Evolutionary conservation across 768 basidiomycete genomes (phyloP), one percentile per base, ranked within the genome.

Genomic region (Rhodotorula taiwanensis): DNA sequence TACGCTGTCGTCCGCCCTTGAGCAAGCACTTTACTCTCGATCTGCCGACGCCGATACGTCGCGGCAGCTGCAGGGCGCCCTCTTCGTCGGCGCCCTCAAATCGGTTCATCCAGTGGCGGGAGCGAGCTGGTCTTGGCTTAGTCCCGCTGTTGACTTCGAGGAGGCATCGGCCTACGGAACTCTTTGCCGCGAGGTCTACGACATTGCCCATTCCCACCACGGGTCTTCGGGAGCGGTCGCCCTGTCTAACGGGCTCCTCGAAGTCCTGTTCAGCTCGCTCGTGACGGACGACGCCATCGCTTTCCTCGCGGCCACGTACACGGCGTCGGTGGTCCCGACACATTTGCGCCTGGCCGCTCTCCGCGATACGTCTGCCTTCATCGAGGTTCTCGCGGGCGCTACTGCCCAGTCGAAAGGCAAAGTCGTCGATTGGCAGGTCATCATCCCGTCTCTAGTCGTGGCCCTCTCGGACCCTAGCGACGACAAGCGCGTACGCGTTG

Each of bases 221-320:
- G 60, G 52, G 15, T 58, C 62, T 18, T 15, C 25, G 0, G 60
- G 52, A 27, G 57, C 49, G 6, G 55, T 49, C 23, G 36, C 48
- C 3, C 52, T 62, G 48, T 51, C 64, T 45, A 64, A 67, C 13
- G 64, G 83, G 5, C 76, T 86, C 28, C 79, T 79, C 27, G 79
- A 81, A 3, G 83, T 85, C 1, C 76, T 97, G 4, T 75, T 86
- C 33, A 80, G 84, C 21, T 82, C 87, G 4, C 76, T 89, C 15
- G 81, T 84, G 53, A 89, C 44, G 62, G 77, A 11, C 70, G 86
- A 85, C 57, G 80, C 86, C 0, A 77, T 97, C 18, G 79, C 84
- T 0, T 94, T 99, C 79, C 81, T 99, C 16, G 82, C 86, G 0
- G 86, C 87, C 0, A 72, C 87, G 30, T 89, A 87, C 81, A 78